Evolutionary conservation across 31 red algal genomes (phyloP).

Genomic region (Asparagopsis taxiformis): DNA sequence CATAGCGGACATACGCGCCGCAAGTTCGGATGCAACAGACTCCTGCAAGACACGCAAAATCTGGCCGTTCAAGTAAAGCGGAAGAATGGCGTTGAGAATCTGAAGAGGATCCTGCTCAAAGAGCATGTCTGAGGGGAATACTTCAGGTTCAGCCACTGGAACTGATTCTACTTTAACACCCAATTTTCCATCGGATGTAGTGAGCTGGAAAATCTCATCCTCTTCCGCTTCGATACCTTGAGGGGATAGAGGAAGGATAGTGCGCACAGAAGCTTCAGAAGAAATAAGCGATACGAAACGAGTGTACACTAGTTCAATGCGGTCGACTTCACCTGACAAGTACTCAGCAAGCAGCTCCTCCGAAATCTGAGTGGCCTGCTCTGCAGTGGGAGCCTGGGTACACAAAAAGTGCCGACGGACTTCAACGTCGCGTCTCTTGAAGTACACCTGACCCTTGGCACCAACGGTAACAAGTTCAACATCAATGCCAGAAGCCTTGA

Average conservation of each 20-base stretch:
- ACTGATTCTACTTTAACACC: constrained; percentile 70
- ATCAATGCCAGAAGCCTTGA: constrained; percentile 60
- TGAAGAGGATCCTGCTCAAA: constrained; percentile 99
- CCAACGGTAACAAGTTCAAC: constrained; percentile 87
- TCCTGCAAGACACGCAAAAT: constrained; percentile 94
- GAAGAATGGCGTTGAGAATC: constrained; percentile 96
- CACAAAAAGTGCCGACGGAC: constrained; percentile 63
- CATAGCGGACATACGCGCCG: constrained; percentile 94
- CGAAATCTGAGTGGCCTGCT: constrained; percentile 80
- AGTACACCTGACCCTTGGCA: constrained; percentile 84
- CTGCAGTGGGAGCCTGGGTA: constrained; percentile 81
- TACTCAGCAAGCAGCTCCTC: constrained; percentile 87
- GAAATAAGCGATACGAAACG: constrained; percentile 96
- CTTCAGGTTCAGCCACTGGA: constrained; percentile 56
- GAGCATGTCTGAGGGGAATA: constrained; percentile 96
- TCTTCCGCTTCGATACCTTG: constrained; percentile 84
- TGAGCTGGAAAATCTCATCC: constrained; percentile 99
- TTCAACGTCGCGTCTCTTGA: constrained; percentile 50
- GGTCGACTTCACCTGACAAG: constrained; percentile 91
- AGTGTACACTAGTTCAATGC: constrained; percentile 97
- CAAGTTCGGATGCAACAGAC: constrained; percentile 94
- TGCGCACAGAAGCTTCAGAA: constrained; percentile 87
- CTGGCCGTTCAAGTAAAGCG: constrained; percentile 98
- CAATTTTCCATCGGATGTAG: constrained; percentile 75
- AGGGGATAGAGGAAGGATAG: constrained; percentile 87